Conservation (phyloP, 305 asterid genomes). For the Rubia balearica region DNA sequence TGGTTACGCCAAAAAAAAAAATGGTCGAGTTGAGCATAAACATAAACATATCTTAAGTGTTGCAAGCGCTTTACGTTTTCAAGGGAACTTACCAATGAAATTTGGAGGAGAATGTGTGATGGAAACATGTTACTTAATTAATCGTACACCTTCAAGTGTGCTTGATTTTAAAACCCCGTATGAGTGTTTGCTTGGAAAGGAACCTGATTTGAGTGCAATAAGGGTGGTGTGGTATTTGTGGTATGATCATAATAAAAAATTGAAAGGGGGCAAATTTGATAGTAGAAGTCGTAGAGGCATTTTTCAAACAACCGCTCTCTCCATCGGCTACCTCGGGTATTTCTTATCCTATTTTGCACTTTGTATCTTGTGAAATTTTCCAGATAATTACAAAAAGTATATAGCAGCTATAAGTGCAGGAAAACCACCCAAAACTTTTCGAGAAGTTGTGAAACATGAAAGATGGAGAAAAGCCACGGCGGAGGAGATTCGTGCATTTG, state of each 20-base stretch:
- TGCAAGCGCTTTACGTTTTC: neutral
- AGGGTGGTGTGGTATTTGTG: no score
- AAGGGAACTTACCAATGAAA: neutral
- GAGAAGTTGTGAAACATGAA: neutral
- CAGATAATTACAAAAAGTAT: neutral
- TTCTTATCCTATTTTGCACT: neutral
- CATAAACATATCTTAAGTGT: neutral
- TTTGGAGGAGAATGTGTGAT: conserved; percentile 18
- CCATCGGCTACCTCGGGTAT: neutral
- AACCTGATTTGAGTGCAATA: no score
- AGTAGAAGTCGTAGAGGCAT: no score
- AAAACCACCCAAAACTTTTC: neutral
- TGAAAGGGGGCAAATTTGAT: no score
- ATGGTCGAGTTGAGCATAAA: neutral
- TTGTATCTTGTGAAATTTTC: neutral
- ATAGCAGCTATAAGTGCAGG: neutral
- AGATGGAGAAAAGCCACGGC: neutral
- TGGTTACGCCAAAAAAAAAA: neutral
- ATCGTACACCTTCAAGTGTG: no score
- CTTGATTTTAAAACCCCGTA: no score
- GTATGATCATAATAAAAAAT: no score
- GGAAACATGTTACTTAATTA: no score
- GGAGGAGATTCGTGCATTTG: neutral
- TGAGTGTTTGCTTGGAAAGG: no score
- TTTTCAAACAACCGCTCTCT: neutral